Conservation (phyloP, 1,139 yeast genomes). For the Hemisphaericaspora subhashii region DNA sequence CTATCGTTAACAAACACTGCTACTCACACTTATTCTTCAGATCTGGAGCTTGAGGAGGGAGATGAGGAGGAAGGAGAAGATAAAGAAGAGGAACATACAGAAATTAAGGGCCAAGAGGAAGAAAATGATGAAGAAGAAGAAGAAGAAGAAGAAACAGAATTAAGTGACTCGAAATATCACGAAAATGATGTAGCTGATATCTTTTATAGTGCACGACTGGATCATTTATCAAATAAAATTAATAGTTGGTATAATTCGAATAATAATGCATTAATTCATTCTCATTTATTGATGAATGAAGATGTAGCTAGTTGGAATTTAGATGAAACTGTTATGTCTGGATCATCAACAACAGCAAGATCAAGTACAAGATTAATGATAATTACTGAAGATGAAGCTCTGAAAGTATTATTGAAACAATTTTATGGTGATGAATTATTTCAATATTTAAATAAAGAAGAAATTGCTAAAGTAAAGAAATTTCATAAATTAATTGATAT, state of each 20-base stretch:
- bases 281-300: slow-evolving; percentile 30
- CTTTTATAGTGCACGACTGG: slow-evolving; percentile 2
- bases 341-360: too few relatives aligned
- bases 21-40: slow-evolving; percentile 10
- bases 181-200: slow-evolving; percentile 5
- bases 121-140: slow-evolving; percentile 14
- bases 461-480: slow-evolving; percentile 27
- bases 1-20: slow-evolving; percentile 39
- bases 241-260: slow-evolving; percentile 24
- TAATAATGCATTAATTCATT: slow-evolving; percentile 5
- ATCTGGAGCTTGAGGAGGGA: slow-evolving; percentile 15
- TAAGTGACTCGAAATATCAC: neutral
- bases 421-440: slow-evolving; percentile 41
- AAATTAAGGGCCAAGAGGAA: slow-evolving; percentile 12
- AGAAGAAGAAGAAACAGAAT: slow-evolving; percentile 6
- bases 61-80: slow-evolving; percentile 15
- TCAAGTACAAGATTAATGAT: slow-evolving; percentile 15
- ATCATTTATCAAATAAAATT: slow-evolving; percentile 22
- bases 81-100: slow-evolving; percentile 13
- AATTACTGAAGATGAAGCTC: slow-evolving; percentile 4
- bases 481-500: slow-evolving; percentile 25
- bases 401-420: slow-evolving; percentile 15
- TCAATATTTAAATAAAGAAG: slow-evolving; percentile 25
- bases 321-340: slow-evolving; percentile 30
- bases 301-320: slow-evolving; percentile 49